phyloP scores from a whole-genome alignment of 1,284 basidiomycete species.

The Filobasidium uniguttulatum region DNA sequence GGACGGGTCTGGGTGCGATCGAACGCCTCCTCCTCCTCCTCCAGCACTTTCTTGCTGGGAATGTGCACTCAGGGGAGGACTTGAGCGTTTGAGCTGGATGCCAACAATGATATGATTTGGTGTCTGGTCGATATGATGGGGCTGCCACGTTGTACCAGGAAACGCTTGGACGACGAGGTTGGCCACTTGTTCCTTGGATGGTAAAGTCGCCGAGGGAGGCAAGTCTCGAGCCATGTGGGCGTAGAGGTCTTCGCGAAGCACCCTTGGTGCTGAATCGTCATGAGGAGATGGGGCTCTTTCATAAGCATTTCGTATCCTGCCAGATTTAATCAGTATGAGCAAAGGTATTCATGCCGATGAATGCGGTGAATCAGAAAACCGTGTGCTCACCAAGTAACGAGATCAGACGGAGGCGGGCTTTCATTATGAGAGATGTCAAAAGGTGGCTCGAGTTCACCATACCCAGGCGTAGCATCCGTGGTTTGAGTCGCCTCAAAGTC shows the following conservation, averaged over 20 bases:
- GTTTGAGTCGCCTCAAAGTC: not conserved
- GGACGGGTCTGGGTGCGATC: not conserved
- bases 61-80: not conserved
- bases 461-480: not conserved
- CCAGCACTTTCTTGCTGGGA: not conserved
- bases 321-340: not conserved
- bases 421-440: not conserved
- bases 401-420: slow-evolving; percentile 1
- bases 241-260: slow-evolving; percentile 13
- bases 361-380: not conserved
- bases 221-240: slow-evolving; percentile 12
- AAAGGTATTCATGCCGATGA: no score
- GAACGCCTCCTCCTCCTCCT: no score
- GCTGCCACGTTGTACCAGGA: slow-evolving; percentile 12
- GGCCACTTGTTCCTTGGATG: slow-evolving; percentile 15
- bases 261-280: slow-evolving; percentile 4
- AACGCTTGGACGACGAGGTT: slow-evolving; percentile 14
- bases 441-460: not conserved
- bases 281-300: not conserved
- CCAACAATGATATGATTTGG: slow-evolving; percentile 13
- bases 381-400: not conserved
- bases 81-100: not conserved
- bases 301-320: slow-evolving; percentile 2
- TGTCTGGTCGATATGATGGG: slow-evolving; percentile 8
- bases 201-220: slow-evolving; percentile 11